Percentiles rank a stretch among this genome's conserved stretches.
These are phyloP conservation scores for Tripterygium wilfordii DNA, from an alignment of 177 flowering plant genomes.

Conservation along the genomic window DNA sequence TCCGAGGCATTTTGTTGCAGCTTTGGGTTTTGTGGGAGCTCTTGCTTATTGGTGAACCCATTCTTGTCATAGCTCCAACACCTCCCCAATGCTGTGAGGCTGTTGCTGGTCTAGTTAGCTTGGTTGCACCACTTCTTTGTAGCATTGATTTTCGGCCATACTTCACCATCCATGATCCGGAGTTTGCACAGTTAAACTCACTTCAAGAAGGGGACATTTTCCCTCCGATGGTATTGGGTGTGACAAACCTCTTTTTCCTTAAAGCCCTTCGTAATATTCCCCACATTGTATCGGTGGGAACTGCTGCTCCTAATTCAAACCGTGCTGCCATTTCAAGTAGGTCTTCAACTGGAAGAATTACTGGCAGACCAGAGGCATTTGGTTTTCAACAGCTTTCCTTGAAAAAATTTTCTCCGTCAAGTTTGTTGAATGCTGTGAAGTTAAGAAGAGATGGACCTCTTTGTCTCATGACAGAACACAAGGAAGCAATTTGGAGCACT, in stretches of 20 bases:
- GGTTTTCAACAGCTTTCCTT: conserved; percentile 66
- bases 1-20: conserved; percentile 74
- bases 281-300: conserved; percentile 90
- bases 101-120: conserved; percentile 88
- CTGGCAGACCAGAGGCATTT: conserved; percentile 44
- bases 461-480: conserved; percentile 96
- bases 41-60: conserved; percentile 88
- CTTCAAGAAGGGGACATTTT: conserved; percentile 64
- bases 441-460: conserved; percentile 97
- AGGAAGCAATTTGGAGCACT: conserved; percentile 89
- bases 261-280: conserved; percentile 85
- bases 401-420: conserved; percentile 83
- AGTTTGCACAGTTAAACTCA: conserved; percentile 71
- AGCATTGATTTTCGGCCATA: conserved; percentile 95
- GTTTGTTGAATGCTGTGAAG: conserved; percentile 74
- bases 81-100: conserved; percentile 99
- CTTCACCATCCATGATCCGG: conserved; percentile 94
- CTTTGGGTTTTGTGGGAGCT: conserved; percentile 97
- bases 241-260: conserved; percentile 94
- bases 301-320: conserved; percentile 56
- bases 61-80: conserved; percentile 88
- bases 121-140: conserved; percentile 83
- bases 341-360: conserved; percentile 44
- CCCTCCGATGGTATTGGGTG: conserved; percentile 95
- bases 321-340: conserved; percentile 36